Percentiles rank a stretch among this genome's conserved stretches.
Evolutionary conservation across 2,329 filamentous ascomycete genomes (phyloP).

Genomic region (Stylonectria norvegica): DNA sequence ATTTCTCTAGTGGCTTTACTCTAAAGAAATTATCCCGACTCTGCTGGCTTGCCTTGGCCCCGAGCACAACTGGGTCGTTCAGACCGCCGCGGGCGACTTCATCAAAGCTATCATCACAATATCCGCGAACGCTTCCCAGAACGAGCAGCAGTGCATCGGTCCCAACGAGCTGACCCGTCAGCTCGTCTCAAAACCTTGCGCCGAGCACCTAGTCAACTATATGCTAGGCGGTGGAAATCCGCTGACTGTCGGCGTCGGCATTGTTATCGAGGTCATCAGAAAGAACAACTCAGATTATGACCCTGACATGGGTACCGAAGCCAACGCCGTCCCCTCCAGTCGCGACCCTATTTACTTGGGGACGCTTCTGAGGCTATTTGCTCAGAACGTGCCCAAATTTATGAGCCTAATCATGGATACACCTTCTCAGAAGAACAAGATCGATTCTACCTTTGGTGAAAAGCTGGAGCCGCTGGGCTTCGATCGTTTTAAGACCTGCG

Average conservation of each 20-base stretch:
- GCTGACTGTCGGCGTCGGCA: slow-evolving; percentile 91
- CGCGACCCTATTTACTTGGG: slow-evolving; percentile 95
- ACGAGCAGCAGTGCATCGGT: slow-evolving; percentile 97
- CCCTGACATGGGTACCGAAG: slow-evolving; percentile 79
- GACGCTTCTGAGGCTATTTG: slow-evolving; percentile 83
- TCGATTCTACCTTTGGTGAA: slow-evolving; percentile 84
- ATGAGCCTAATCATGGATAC: slow-evolving; percentile 84
- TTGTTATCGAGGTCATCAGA: slow-evolving; percentile 95
- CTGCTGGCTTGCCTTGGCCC: slow-evolving; percentile 84
- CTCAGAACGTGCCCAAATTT: slow-evolving; percentile 87
- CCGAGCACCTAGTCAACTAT: slow-evolving; percentile 78
- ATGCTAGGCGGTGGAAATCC: slow-evolving; percentile 95
- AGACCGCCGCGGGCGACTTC: slow-evolving; percentile 95
- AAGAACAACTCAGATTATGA: slow-evolving; percentile 99
- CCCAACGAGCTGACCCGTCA: slow-evolving; percentile 95
- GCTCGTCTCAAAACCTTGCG: slow-evolving; percentile 80
- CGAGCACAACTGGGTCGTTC: slow-evolving; percentile 81
- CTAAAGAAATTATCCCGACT: slow-evolving; percentile 80
- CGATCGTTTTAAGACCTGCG: slow-evolving; percentile 97
- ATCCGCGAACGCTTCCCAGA: slow-evolving; percentile 94
- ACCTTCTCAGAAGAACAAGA: slow-evolving; percentile 66
- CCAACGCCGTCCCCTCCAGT: slow-evolving; percentile 74
- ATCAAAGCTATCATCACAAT: slow-evolving; percentile 99
- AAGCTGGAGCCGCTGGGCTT: slow-evolving; percentile 94
- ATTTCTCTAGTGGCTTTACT: slow-evolving; percentile 74